Conservation (phyloP, 2,329 filamentous ascomycete species). For the Lachnellula hyalina region DNA sequence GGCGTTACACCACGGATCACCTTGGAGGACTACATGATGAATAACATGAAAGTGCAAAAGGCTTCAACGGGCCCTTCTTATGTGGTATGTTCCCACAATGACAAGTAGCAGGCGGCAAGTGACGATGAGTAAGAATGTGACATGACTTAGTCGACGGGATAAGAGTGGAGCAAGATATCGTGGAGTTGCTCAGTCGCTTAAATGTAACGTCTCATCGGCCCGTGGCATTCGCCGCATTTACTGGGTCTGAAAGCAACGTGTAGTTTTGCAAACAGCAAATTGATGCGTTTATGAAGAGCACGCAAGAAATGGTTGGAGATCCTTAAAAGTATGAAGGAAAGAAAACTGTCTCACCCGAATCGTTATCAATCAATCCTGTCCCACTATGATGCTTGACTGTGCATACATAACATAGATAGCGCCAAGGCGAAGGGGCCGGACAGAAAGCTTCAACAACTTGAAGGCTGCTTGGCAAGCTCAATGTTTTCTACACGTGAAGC, state of each 20-base stretch:
- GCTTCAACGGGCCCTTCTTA: constrained; percentile 13
- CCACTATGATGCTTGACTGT: too few relatives aligned
- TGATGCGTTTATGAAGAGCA: not conserved
- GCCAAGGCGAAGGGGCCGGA: too few relatives aligned
- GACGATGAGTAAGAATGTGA: constrained; percentile 7
- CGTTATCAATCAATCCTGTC: too few relatives aligned
- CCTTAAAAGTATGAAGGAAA: too few relatives aligned
- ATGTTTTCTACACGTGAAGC: not conserved
- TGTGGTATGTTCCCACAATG: constrained; percentile 1
- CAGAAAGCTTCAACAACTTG: not conserved
- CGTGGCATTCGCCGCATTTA: constrained; percentile 9
- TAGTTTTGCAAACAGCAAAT: not conserved
- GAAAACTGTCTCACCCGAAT: too few relatives aligned
- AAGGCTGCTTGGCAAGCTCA: not conserved
- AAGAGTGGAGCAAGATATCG: not conserved
- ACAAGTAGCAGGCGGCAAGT: constrained; percentile 1
- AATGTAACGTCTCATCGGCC: constrained; percentile 26
- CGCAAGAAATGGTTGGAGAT: not conserved
- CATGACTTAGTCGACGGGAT: constrained; percentile 7
- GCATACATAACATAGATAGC: too few relatives aligned
- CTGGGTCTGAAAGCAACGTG: constrained; percentile 19
- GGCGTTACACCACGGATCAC: constrained; percentile 13
- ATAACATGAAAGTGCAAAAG: constrained; percentile 13
- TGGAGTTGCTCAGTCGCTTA: constrained; percentile 1
- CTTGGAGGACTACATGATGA: constrained; percentile 21